These are phyloP conservation scores for Vitis labrusca DNA, from an alignment of 164 flowering plant genomes.

Conservation along the genomic window DNA sequence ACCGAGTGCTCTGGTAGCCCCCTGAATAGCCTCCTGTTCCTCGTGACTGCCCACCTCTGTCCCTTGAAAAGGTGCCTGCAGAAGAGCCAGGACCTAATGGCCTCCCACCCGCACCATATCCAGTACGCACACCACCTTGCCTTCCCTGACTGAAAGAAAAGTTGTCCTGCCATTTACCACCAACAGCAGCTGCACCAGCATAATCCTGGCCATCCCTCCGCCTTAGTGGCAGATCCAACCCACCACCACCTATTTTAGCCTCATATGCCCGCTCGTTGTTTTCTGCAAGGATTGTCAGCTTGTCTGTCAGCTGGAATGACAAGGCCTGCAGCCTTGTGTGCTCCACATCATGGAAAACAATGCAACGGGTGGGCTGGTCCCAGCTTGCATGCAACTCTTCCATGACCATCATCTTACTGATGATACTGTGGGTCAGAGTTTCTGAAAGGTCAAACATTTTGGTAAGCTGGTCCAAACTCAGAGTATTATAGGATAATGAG, in stretches of 20 bases:
- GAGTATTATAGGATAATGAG: constrained; percentile 62
- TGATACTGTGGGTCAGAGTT: constrained; percentile 51
- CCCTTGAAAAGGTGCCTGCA: constrained; percentile 47
- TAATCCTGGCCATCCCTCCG: constrained; percentile 81
- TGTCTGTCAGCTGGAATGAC: constrained; percentile 81
- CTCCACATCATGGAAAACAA: constrained; percentile 73
- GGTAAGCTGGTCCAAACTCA: constrained; percentile 71
- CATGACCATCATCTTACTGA: constrained; percentile 88
- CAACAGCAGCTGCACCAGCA: constrained; percentile 39
- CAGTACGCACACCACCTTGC: constrained; percentile 53
- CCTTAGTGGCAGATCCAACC: constrained; percentile 64
- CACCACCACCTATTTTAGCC: constrained; percentile 70
- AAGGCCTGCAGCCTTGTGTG: constrained; percentile 76
- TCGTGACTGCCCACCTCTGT: constrained; percentile 38
- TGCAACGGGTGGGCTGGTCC: constrained; percentile 83
- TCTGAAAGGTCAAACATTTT: constrained; percentile 82
- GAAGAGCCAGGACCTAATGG: constrained; percentile 21
- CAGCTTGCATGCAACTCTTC: constrained; percentile 94
- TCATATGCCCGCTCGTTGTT: constrained; percentile 89
- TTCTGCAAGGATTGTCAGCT: constrained; percentile 72
- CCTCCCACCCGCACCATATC: constrained; percentile 40
- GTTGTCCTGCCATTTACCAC: constrained; percentile 74
- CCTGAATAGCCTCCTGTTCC: constrained; percentile 39
- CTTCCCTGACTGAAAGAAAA: constrained; percentile 48
- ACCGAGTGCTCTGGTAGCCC: constrained; percentile 35